Evolutionary conservation across 2,329 filamentous ascomycete genomes (phyloP).

Genomic region (Ophiostoma perfectum): DNA sequence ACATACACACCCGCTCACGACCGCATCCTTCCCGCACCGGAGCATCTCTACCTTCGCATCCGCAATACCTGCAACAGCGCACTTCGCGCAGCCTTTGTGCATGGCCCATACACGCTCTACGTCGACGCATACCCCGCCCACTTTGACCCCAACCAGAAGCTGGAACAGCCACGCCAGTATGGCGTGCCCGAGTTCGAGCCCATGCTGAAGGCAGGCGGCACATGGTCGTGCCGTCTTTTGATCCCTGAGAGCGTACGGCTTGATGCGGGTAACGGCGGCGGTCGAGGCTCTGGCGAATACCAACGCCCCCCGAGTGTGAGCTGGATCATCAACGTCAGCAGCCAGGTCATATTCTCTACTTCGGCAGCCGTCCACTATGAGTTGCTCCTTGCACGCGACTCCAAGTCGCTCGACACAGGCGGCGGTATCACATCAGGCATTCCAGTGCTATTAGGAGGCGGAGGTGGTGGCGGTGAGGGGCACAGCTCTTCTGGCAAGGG

Average conservation of each 20-base stretch:
- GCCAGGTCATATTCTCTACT: slow-evolving; percentile 88
- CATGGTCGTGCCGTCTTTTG: slow-evolving; percentile 72
- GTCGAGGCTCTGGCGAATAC: not conserved
- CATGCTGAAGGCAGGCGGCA: slow-evolving; percentile 88
- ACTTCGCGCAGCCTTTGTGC: slow-evolving; percentile 88
- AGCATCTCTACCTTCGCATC: slow-evolving; percentile 75
- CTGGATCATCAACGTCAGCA: slow-evolving; percentile 88
- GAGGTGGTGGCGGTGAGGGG: slow-evolving; percentile 24
- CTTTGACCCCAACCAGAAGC: slow-evolving; percentile 78
- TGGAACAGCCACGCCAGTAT: slow-evolving; percentile 62
- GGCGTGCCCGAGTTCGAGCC: slow-evolving; percentile 89
- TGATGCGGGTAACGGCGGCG: slow-evolving; percentile 52
- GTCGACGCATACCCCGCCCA: slow-evolving; percentile 77
- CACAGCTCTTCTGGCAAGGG: slow-evolving; percentile 5
- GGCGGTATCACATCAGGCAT: slow-evolving; percentile 31
- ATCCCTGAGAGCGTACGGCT: slow-evolving; percentile 75
- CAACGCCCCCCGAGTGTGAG: slow-evolving; percentile 52
- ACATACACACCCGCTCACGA: slow-evolving; percentile 88
- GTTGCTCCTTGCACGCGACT: slow-evolving; percentile 76
- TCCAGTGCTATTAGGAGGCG: slow-evolving; percentile 40
- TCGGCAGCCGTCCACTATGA: slow-evolving; percentile 87
- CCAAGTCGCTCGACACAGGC: slow-evolving; percentile 69
- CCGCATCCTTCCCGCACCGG: slow-evolving; percentile 80
- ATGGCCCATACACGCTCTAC: slow-evolving; percentile 88
- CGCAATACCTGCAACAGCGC: slow-evolving; percentile 89